Evolutionary conservation across 805 yeast genomes (phyloP), one percentile per base, ranked within the genome.

Genomic region (Schizosaccharomyces japonicus): DNA sequence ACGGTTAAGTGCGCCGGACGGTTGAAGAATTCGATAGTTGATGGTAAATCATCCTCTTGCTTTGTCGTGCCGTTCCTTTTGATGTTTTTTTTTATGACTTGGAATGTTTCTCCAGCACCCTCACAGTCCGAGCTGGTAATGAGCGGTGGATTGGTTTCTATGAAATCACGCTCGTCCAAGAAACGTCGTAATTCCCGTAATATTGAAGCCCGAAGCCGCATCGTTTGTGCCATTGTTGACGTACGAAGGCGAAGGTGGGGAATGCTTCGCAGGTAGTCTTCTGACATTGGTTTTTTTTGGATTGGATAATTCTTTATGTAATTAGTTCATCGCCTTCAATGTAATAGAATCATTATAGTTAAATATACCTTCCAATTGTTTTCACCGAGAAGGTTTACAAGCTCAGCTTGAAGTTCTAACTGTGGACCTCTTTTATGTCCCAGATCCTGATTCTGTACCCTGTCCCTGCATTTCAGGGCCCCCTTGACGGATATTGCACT

Each of bases 71-170:
- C n/a, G n/a, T n/a, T n/a, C n/a, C n/a, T n/a, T n/a, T n/a, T n/a
- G n/a, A n/a, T n/a, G n/a, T n/a, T n/a, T n/a, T n/a, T n/a, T n/a
- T 30, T 30, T 30, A 66, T 68, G 8, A 85, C 63, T 44, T 63
- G 64, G 53, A 90, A 90, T 51, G 80, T 72, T 58, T 90, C 96
- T 3, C 96, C 96, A 2, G 94, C 95, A 15, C 98, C 96, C 63
- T 90, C 99, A 58, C 96, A 87, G 59, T 90, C 98, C 1, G 92
- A 74, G 8, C 81, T 67, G 0, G 98, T 90, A 21, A 87, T 63
- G 10, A 87, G 55, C 5, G 99, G 98, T 2, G 96, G 93, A 25
- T 76, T 67, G 0, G 81, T 83, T 63, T 82, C 85, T 11, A 68
- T 62, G 53, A 81, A 83, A 11, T 70, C 70, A 17, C 68, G 54